phyloP scores from a whole-genome alignment of 2,329 filamentous ascomycete genomes.

The Ophiostoma sp. region DNA sequence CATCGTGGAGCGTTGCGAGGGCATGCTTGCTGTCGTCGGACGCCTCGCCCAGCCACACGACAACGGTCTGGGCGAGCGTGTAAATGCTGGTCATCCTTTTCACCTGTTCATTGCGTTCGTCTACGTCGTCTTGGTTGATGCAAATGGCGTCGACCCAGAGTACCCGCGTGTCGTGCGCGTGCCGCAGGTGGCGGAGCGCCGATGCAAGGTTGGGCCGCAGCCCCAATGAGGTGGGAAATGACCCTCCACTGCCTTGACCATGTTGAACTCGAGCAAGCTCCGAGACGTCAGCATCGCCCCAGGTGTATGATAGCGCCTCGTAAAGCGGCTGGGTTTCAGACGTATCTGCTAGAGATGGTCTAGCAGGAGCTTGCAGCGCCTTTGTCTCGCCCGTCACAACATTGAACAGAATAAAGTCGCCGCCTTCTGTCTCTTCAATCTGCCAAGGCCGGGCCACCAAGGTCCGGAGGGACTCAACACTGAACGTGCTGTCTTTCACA shows the following conservation, averaged over 20 bases:
- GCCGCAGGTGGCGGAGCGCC: constrained; percentile 10
- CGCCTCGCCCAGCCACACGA: constrained; percentile 13
- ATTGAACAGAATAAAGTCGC: constrained; percentile 16
- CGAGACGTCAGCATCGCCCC: not conserved
- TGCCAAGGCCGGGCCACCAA: constrained; percentile 13
- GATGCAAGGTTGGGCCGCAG: not conserved
- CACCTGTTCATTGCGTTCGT: constrained; percentile 11
- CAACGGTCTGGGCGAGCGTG: not conserved
- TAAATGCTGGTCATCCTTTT: constrained; percentile 3
- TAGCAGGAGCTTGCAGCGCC: not conserved
- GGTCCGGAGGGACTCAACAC: constrained; percentile 4
- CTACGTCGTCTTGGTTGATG: constrained; percentile 17
- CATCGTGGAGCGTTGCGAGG: not conserved
- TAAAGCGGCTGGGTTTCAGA: not conserved
- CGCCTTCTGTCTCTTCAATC: constrained; percentile 17
- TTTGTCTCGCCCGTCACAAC: constrained; percentile 13
- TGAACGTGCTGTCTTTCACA: not conserved
- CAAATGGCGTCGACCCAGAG: constrained; percentile 19
- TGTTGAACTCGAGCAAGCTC: not conserved
- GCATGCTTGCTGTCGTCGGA: constrained; percentile 11
- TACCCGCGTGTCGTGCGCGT: not conserved
- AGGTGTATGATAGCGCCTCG: constrained; percentile 3
- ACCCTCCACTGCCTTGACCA: not conserved
- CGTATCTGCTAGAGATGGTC: not conserved
- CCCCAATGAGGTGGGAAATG: not conserved